Evolutionary conservation across 345 rosid species (phyloP).

Genomic region (Cochlearia excelsa): DNA sequence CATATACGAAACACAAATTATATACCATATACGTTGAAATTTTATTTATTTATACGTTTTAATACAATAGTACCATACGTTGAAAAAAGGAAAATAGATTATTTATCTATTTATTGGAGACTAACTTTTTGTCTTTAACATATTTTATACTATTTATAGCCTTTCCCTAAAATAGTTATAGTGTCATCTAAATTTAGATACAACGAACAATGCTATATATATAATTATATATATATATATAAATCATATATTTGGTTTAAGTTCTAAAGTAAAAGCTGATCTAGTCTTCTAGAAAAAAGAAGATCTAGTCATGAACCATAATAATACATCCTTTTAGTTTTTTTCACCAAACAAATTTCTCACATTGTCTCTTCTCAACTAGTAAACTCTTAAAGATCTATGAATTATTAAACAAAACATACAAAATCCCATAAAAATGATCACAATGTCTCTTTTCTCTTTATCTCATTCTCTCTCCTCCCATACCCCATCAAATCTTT

Average conservation of each 20-base stretch:
- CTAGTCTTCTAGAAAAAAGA: constrained; percentile 16
- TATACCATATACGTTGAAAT: no score
- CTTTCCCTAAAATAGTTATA: constrained; percentile 1
- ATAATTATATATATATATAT: not conserved
- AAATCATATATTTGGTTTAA: constrained; percentile 12
- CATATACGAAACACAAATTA: no score
- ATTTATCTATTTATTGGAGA: no score
- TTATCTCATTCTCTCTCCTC: constrained; percentile 27
- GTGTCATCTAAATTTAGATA: constrained; percentile 16
- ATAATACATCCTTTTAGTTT: constrained; percentile 22
- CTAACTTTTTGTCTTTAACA: not conserved
- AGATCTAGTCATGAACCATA: constrained; percentile 26
- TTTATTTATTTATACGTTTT: no score
- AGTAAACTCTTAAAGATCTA: constrained; percentile 20
- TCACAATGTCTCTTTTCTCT: constrained; percentile 16
- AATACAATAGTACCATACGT: no score
- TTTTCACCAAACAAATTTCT: constrained; percentile 27
- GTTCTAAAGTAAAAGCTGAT: constrained; percentile 20
- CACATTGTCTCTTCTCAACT: constrained; percentile 27
- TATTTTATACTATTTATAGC: constrained; percentile 15
- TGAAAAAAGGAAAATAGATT: no score
- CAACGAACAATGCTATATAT: constrained; percentile 15
- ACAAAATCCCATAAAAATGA: constrained; percentile 31
- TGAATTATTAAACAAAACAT: constrained; percentile 14
- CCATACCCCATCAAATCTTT: constrained; percentile 80